Conservation (phyloP, 768 basidiomycete species). For the Lactarius sanguifluus region DNA sequence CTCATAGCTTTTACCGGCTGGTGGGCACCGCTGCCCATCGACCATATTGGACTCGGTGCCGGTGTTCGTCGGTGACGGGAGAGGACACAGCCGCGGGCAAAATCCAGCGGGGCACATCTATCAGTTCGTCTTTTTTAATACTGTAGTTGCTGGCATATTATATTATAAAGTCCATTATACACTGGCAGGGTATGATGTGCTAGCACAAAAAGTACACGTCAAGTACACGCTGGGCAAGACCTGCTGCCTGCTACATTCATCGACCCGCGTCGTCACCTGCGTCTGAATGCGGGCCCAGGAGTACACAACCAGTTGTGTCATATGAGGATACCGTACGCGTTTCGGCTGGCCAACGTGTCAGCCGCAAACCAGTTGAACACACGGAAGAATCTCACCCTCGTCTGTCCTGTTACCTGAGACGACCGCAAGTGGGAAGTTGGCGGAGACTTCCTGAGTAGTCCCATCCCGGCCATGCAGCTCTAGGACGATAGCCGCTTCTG, state of each 20-base stretch:
- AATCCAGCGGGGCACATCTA: not conserved
- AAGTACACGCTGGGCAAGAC: not conserved
- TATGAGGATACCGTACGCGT: not conserved
- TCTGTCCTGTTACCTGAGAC: not conserved
- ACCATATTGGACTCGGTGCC: not conserved
- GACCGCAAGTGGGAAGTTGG: not conserved
- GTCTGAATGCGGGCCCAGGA: not conserved
- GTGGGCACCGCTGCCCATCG: too few relatives aligned
- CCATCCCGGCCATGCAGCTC: constrained; percentile 2
- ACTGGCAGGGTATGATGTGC: not conserved
- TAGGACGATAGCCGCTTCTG: not conserved
- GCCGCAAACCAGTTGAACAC: not conserved
- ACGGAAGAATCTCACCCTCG: not conserved
- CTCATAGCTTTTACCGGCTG: not conserved
- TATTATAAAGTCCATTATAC: not conserved
- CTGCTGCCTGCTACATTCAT: not conserved
- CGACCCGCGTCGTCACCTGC: not conserved
- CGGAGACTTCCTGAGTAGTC: not conserved
- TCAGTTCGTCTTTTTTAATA: not conserved
- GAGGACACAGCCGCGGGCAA: not conserved
- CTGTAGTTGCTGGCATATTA: not conserved
- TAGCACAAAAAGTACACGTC: not conserved
- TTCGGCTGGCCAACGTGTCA: constrained; percentile 4
- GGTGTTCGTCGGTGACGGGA: not conserved
- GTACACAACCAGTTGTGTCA: not conserved